phyloP scores from a whole-genome alignment of 2,329 filamentous ascomycete species.

The Sphaerulina vaccinii region DNA sequence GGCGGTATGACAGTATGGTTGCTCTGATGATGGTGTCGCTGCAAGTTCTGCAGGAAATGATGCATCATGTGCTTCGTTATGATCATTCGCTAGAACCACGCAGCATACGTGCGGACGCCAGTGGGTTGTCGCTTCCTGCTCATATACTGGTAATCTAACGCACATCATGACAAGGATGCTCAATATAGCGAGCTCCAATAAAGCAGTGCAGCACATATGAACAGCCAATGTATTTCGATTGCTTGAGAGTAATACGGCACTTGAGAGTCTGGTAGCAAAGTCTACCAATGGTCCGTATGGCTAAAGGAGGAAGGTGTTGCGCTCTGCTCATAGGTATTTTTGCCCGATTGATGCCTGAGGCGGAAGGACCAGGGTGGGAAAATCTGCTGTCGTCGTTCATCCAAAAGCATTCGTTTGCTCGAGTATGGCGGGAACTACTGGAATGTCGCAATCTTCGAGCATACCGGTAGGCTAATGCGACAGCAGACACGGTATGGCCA shows the following conservation, averaged over 20 bases:
- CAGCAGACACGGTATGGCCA: conserved; percentile 6
- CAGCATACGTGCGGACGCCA: neutral
- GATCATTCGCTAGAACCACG: neutral
- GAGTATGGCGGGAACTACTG: neutral
- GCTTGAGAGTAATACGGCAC: neutral
- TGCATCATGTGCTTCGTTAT: neutral
- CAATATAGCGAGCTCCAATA: neutral
- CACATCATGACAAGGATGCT: conserved; percentile 2
- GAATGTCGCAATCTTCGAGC: neutral
- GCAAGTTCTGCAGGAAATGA: neutral
- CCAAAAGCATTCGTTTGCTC: neutral
- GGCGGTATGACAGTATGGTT: too few relatives aligned
- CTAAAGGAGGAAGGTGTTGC: conserved; percentile 1
- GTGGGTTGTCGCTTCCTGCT: conserved; percentile 4
- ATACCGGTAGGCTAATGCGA: conserved; percentile 3
- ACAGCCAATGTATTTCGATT: neutral
- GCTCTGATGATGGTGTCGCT: too few relatives aligned
- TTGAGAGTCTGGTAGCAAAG: conserved; percentile 1
- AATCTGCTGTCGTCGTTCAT: neutral
- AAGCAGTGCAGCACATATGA: neutral
- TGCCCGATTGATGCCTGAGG: too few relatives aligned
- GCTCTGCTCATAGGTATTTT: too few relatives aligned
- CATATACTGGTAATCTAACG: conserved; percentile 10
- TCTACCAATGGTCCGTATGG: neutral
- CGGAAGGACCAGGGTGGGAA: neutral